Conservation (phyloP, 179 eudicot species). For the Camellia oleifera region DNA sequence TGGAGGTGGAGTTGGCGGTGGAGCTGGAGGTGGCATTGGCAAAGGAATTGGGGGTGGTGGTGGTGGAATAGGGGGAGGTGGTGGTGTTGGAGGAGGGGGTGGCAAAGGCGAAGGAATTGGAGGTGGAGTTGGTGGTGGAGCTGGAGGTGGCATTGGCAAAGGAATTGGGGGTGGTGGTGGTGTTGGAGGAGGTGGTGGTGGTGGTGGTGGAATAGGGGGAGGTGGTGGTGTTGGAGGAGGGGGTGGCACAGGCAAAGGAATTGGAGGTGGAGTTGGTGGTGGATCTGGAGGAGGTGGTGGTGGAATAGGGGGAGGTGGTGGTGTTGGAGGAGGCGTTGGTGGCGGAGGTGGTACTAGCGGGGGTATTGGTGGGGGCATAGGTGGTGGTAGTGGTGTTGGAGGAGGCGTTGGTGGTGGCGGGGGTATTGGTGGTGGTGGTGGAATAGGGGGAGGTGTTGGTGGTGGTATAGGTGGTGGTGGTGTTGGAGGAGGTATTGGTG, state of each 20-base stretch:
- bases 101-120: neutral
- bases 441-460: neutral
- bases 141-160: neutral
- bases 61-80: neutral
- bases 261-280: neutral
- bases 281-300: neutral
- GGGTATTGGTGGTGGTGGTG: neutral
- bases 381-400: neutral
- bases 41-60: neutral
- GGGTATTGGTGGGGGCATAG: neutral
- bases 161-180: neutral
- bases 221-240: constrained; percentile 1
- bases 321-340: neutral
- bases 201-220: neutral
- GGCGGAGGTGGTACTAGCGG: neutral
- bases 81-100: neutral
- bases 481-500: neutral
- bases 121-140: neutral
- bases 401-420: neutral
- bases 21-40: neutral
- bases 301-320: neutral
- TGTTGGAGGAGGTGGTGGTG: neutral
- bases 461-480: neutral
- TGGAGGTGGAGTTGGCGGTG: neutral
- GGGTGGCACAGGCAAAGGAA: neutral